Evolutionary conservation across 2,329 filamentous ascomycete species (phyloP).

Genomic region (Cadophora sp.): DNA sequence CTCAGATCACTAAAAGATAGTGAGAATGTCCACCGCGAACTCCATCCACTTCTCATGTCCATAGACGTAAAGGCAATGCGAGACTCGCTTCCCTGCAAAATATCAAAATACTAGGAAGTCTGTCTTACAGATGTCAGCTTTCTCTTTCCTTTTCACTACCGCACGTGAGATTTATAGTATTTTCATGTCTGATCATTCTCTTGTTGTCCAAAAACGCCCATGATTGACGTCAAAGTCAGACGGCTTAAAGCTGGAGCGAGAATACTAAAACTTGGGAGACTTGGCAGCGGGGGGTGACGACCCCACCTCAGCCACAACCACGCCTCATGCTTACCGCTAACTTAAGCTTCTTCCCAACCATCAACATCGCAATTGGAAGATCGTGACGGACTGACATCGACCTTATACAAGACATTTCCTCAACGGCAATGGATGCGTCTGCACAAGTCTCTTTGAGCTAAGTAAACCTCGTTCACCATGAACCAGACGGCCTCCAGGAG

Average conservation of each 20-base stretch:
- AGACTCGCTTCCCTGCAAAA: too few relatives aligned
- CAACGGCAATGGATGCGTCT: background rate
- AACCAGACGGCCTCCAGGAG: constrained; percentile 17
- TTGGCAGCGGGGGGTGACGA: background rate
- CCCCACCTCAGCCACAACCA: background rate
- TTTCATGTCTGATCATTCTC: background rate
- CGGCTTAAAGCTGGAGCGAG: background rate
- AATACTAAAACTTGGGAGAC: background rate
- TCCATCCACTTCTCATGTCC: too few relatives aligned
- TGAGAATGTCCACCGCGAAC: background rate
- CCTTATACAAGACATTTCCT: background rate
- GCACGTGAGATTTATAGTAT: background rate
- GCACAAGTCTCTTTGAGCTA: background rate
- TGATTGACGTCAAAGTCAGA: background rate
- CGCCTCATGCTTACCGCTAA: background rate
- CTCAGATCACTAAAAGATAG: background rate
- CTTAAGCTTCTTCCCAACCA: background rate
- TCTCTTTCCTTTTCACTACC: background rate
- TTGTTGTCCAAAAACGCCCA: background rate
- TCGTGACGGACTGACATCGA: background rate
- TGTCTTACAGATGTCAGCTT: too few relatives aligned
- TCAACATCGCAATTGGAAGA: background rate
- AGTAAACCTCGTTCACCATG: constrained; percentile 8
- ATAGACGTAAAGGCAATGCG: too few relatives aligned
- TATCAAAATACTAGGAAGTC: too few relatives aligned